Evolutionary conservation across 345 rosid genomes (phyloP), one percentile per base, ranked within the genome.

Genomic region (Salix koriyanagi): DNA sequence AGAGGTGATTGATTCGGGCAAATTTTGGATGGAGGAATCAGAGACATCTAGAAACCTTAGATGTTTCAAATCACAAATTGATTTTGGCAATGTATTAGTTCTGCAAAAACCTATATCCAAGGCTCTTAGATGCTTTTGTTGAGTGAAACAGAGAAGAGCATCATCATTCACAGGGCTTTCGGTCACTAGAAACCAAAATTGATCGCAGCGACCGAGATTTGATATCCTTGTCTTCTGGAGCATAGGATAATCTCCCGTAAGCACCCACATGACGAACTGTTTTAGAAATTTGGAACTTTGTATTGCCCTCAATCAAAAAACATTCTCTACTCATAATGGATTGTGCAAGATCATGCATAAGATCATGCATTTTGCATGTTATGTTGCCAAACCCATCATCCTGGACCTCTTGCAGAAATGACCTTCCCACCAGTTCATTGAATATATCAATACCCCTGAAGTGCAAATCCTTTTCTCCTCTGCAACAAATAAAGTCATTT

Each of bases 281-380:
- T n/a, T 72, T 4, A 34, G 67, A 30, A 30, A 30, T 2, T 30
- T 30, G 32, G 3, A 2, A 2, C 32, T 30, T 2, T 2, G 0
- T 30, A 2, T 2, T 1, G 32, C 1, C 4, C 32, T 2, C 4
- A 2, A 2, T 2, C 4, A 30, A 2, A 30, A 2, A n/a, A n/a
- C n/a, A n/a, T n/a, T n/a, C n/a, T n/a, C n/a, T n/a, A n/a, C 0
- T 0, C 0, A 0, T 0, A 30, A 80, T 25, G 2, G 70, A 75
- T 15, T 42, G 32, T 26, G 80, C 84, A 62, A 81, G 74, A 21
- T 78, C 84, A 73, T 84, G 82, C 1, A 80, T 34, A 18, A 78
- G 72, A 42, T 81, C 84, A 18, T 78, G 86, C 78, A 84, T 81
- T 60, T 78, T 66, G 48, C 83, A 75, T 6, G 26, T 44, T 1